These are phyloP conservation scores for Entomophthora muscae DNA, from an alignment of 371 early-diverging fungal species.

Conservation along the genomic window DNA sequence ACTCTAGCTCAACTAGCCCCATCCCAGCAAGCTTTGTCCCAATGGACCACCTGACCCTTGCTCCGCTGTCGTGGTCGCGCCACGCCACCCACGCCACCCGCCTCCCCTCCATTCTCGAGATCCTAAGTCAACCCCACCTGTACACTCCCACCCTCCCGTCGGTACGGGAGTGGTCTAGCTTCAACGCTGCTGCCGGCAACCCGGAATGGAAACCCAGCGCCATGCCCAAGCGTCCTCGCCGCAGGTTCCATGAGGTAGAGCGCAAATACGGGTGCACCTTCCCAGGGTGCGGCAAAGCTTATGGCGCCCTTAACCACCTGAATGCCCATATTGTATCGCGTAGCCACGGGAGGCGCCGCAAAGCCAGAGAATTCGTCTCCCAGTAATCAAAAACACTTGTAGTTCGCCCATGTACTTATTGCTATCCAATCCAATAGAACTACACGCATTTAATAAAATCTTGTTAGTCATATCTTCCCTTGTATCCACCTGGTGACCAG, in stretches of 20 bases:
- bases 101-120: background rate
- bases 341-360: slow-evolving; percentile 25
- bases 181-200: background rate
- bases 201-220: background rate
- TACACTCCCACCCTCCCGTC: background rate
- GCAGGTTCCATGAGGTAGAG: slow-evolving; percentile 49
- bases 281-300: slow-evolving; percentile 40
- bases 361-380: background rate
- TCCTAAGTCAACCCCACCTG: background rate
- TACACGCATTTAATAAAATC: no score
- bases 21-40: background rate
- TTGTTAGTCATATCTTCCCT: no score
- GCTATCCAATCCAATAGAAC: no score
- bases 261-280: slow-evolving; percentile 43
- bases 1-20: background rate
- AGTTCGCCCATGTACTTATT: no score
- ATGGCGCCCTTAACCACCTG: slow-evolving; percentile 60
- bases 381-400: background rate
- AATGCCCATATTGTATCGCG: slow-evolving; percentile 57
- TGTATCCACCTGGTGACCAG: no score
- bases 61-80: background rate
- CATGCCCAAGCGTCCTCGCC: slow-evolving; percentile 31
- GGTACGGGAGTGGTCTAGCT: no score
- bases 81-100: background rate
- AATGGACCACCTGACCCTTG: background rate